A percentile compares a stretch with the other conserved stretches of the same genome.
These are phyloP conservation scores for Anacardium occidentale DNA, from an alignment of 345 rosid genomes.

Conservation along the genomic window DNA sequence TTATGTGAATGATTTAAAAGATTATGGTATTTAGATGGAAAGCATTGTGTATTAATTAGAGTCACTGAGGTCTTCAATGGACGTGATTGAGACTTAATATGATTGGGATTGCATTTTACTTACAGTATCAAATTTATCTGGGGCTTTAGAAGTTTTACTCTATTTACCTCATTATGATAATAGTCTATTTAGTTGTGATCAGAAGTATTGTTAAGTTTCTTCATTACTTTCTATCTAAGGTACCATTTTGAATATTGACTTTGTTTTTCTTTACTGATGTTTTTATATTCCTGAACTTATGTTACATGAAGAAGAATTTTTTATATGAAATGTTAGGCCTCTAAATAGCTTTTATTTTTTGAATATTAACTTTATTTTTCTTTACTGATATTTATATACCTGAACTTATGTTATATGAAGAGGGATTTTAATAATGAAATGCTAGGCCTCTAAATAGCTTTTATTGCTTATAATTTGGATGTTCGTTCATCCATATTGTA, in stretches of 20 bases:
- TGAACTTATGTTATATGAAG: neutral
- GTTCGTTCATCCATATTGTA: neutral
- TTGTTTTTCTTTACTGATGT: neutral
- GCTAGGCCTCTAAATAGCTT: neutral
- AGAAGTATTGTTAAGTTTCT: too few relatives aligned
- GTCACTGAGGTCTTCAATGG: neutral
- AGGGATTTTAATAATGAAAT: neutral
- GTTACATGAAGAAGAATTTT: neutral
- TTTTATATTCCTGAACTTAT: neutral
- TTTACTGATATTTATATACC: neutral
- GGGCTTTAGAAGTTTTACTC: neutral
- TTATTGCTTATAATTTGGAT: neutral
- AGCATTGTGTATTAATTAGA: too few relatives aligned
- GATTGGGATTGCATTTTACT: neutral
- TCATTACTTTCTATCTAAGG: neutral
- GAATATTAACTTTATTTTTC: too few relatives aligned
- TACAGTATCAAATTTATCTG: neutral
- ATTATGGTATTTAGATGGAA: neutral
- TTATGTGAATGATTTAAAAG: neutral
- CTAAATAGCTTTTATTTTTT: neutral
- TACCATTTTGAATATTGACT: neutral
- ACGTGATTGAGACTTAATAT: neutral
- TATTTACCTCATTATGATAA: too few relatives aligned
- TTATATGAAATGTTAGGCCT: neutral
- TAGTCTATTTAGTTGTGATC: too few relatives aligned